Evolutionary conservation across 495 filamentous ascomycete species (phyloP), one percentile per base, ranked within the genome.

Genomic region (Neurospora sublineolata): DNA sequence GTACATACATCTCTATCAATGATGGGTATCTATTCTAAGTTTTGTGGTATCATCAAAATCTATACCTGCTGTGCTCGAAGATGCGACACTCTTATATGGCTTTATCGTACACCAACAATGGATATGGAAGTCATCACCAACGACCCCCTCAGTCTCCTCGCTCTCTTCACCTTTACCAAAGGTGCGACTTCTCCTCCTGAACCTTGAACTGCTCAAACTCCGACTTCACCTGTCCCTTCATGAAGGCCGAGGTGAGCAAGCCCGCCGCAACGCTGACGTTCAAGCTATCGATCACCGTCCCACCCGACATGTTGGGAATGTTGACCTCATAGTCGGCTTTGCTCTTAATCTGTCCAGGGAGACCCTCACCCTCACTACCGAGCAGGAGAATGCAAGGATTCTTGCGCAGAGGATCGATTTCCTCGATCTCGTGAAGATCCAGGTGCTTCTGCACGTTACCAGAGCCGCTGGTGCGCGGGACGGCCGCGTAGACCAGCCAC

Each of bases 261-360:
- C 87, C 92, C 5, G 90, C 88, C n/a, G 94, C 94, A 18, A 94
- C 92, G 74, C 90, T 90, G 4, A 97, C 94, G 77, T 97, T 97
- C 76, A 97, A 82, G 80, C 92, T 95, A 73, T 97, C 94, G 18
- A 93, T 84, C 16, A 81, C 84, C 23, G 71, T 73, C 8, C 79
- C 73, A 11, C 80, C 79, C 16, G 74, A 72, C 30, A 82, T 68
- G 41, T 83, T 83, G n/a, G 83, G 84, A 64, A 88, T 85, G 42
- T 80, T 84, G n/a, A 88, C 78, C 71, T 86, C 81, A 37, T 79
- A 83, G 71, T 95, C 88, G 0, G 91, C 90, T 72, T 87, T 83
- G 46, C 82, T 86, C 67, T 86, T 86, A 68, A 96, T 79, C 69
- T 86, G 85, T 68, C 78, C 76, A 23, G 84, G 82, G 40, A 99